phyloP scores from a whole-genome alignment of 1,284 basidiomycete genomes.

The Ceratobasidium sp. region DNA sequence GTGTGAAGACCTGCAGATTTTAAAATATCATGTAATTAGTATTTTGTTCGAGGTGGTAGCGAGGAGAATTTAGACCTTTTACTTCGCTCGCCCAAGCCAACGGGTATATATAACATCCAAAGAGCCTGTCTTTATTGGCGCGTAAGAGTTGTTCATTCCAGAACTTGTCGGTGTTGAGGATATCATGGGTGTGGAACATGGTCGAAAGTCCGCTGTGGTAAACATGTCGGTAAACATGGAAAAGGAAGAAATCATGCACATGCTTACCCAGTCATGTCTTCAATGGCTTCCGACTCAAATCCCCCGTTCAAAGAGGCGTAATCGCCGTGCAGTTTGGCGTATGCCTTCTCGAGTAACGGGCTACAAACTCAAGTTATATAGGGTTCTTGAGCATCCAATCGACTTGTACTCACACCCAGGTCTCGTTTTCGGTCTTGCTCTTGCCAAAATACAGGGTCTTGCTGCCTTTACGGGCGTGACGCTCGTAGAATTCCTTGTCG shows the following conservation, averaged over 20 bases:
- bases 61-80: background rate
- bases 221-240: background rate
- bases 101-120: constrained; percentile 48
- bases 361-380: background rate
- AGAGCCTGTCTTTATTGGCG: constrained; percentile 48
- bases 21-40: background rate
- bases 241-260: background rate
- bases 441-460: constrained; percentile 48
- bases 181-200: constrained; percentile 45
- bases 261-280: constrained; percentile 61
- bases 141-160: constrained; percentile 49
- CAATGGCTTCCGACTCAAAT: constrained; percentile 59
- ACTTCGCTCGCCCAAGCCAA: constrained; percentile 5
- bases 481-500: constrained; percentile 40
- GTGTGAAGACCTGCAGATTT: constrained; percentile 26
- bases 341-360: constrained; percentile 49
- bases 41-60: background rate
- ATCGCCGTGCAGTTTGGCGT: constrained; percentile 55
- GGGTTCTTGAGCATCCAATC: background rate
- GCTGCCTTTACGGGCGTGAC: constrained; percentile 37
- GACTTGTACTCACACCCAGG: constrained; percentile 45
- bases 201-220: constrained; percentile 28
- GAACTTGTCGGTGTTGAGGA: constrained; percentile 48
- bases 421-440: constrained; percentile 49
- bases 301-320: constrained; percentile 60